Base-by-base conservation (phyloP, 1,139 yeast genomes). In the Sugiyamaella paludigena region DNA sequence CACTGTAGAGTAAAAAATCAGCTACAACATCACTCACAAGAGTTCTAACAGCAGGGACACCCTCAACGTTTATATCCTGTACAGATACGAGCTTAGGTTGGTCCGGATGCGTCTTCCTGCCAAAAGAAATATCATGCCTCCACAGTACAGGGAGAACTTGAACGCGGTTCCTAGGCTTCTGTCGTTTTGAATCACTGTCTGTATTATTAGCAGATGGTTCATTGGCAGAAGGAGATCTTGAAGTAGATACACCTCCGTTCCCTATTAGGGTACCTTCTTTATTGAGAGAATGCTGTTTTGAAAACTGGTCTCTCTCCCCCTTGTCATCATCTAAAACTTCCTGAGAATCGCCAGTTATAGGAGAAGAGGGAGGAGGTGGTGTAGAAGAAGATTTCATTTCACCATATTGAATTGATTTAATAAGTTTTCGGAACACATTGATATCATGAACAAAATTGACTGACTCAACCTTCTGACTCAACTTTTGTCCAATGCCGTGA, bases 401-500 rank as follows among this genome's bases (percentile, higher is more conserved):
- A 7, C 70, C 61, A 61, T 77, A 84, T 1, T 44, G 36, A 16
- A 83, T 79, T 6, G 70, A 67, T 53, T 80, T 81, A 74, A 87
- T 74, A 42, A 83, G 79, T 47, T 78, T 76, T 48, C 97, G 73
- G 54, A 89, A 67, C 28, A 79, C 75, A 60, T 86, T 87, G 37
- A 88, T 78, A 42, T 88, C 87, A 61, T 88, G 95, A 9, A 87
- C 81, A 69, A 89, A 89, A 64, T 87, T 87, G 30, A 89, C 81
- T 40, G 85, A 81, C 58, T 88, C 89, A 60, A 84, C 82, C 59
- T 79, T 79, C 45, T 80, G 75, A 1, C 95, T 91, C 51, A 89
- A 71, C 15, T 81, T 78, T 67, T 89, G 97, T 1, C 97, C 97
- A 53, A 89, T 86, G 0, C 97, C 97, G 68, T 89, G 97, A 35